phyloP scores from a whole-genome alignment of 2,329 filamentous ascomycete species.

The Penicillium vulpinum region DNA sequence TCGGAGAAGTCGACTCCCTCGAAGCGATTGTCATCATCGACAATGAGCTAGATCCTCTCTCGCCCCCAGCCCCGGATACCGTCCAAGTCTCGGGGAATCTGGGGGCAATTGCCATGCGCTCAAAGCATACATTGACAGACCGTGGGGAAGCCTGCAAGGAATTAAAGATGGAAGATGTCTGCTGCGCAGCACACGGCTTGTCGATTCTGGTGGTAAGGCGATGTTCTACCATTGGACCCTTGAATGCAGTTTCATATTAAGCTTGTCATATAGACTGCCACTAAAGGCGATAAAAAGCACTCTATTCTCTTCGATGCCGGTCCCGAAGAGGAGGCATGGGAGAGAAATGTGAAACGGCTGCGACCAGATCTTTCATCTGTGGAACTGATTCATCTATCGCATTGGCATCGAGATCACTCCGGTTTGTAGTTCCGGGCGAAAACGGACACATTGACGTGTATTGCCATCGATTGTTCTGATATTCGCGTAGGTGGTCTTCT shows the following conservation, averaged over 20 bases:
- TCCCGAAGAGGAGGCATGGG: constrained; percentile 54
- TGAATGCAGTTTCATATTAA: background rate
- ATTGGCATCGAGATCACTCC: constrained; percentile 59
- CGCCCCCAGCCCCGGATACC: constrained; percentile 46
- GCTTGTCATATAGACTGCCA: constrained; percentile 44
- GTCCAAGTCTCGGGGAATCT: constrained; percentile 48
- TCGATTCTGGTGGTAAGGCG: constrained; percentile 52
- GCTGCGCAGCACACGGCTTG: constrained; percentile 57
- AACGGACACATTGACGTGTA: background rate
- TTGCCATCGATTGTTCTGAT: background rate
- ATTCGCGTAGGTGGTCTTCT: constrained; percentile 48
- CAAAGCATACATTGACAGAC: constrained; percentile 33
- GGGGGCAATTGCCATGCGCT: constrained; percentile 43
- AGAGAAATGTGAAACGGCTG: constrained; percentile 51
- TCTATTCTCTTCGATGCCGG: constrained; percentile 57
- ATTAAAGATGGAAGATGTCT: constrained; percentile 52
- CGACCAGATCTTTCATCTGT: constrained; percentile 45
- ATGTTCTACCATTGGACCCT: background rate
- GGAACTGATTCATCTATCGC: constrained; percentile 52
- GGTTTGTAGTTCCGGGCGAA: constrained; percentile 31
- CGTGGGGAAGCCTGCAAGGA: constrained; percentile 49
- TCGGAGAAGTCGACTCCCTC: constrained; percentile 48
- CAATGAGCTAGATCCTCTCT: constrained; percentile 58
- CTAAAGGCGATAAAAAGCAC: constrained; percentile 46
- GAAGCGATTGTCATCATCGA: constrained; percentile 55